phyloP scores from a whole-genome alignment of 2,329 filamentous ascomycete species.

The Aotearoamyces nothofagi region DNA sequence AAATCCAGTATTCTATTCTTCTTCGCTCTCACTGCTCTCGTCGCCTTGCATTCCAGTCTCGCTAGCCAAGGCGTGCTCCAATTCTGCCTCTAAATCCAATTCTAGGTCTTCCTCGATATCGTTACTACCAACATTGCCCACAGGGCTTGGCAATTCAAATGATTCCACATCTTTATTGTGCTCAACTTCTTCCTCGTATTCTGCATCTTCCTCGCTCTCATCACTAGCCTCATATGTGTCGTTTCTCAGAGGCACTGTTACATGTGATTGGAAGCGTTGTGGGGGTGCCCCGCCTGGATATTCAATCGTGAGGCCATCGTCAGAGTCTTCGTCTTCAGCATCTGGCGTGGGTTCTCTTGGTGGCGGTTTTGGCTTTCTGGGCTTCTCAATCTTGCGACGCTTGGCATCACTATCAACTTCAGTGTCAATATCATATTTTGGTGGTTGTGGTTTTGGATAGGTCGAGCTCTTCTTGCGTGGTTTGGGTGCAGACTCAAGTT shows the following conservation, averaged over 20 bases:
- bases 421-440: slow-evolving; percentile 8
- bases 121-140: slow-evolving; percentile 21
- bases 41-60: slow-evolving; percentile 6
- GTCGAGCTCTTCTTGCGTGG: slow-evolving; percentile 5
- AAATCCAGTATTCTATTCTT: too few species aligned
- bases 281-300: slow-evolving; percentile 36
- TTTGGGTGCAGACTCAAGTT: slow-evolving; percentile 27
- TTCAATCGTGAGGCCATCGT: slow-evolving; percentile 41
- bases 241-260: slow-evolving; percentile 9
- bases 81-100: slow-evolving; percentile 18
- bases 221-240: slow-evolving; percentile 14
- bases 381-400: slow-evolving; percentile 17
- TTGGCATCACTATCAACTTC: slow-evolving; percentile 13
- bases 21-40: slow-evolving; percentile 20
- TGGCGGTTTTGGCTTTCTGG: slow-evolving; percentile 19
- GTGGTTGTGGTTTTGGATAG: slow-evolving; percentile 5
- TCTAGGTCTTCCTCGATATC: slow-evolving; percentile 18
- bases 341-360: slow-evolving; percentile 17
- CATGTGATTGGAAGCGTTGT: slow-evolving; percentile 10
- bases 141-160: slow-evolving; percentile 38
- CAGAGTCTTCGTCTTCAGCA: slow-evolving; percentile 32
- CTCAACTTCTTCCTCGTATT: slow-evolving; percentile 28
- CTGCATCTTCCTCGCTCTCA: slow-evolving; percentile 30
- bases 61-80: slow-evolving; percentile 17
- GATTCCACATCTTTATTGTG: slow-evolving; percentile 21